A percentile compares a stretch with the other conserved stretches of the same genome.
Conservation (phyloP, 495 filamentous ascomycete species). For the Hypoxylon cercidicola region DNA sequence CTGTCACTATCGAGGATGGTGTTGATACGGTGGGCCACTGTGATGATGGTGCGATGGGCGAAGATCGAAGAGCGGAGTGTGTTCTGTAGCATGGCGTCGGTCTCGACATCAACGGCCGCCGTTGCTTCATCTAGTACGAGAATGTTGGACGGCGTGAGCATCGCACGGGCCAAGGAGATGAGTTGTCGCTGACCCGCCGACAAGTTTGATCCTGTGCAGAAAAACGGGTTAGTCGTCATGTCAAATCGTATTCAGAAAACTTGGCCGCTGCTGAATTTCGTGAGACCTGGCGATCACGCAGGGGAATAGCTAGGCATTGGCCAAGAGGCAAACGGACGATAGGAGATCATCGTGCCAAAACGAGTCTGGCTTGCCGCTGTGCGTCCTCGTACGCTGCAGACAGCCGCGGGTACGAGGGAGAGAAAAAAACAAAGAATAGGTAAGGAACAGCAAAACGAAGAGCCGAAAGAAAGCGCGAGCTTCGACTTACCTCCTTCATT, state of each 20-base stretch:
- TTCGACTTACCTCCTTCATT: slow-evolving; percentile 86
- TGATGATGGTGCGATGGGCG: slow-evolving; percentile 93
- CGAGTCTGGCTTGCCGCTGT: slow-evolving; percentile 28
- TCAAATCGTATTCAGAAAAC: slow-evolving; percentile 29
- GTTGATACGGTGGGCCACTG: slow-evolving; percentile 97
- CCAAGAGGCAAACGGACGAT: slow-evolving; percentile 12
- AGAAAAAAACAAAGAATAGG: background rate
- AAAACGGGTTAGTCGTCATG: slow-evolving; percentile 44
- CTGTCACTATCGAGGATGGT: slow-evolving; percentile 94
- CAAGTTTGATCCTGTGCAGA: slow-evolving; percentile 70
- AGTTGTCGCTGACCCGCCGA: slow-evolving; percentile 93
- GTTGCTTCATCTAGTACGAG: slow-evolving; percentile 98
- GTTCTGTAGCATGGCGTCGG: slow-evolving; percentile 82
- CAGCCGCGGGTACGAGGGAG: slow-evolving; percentile 32
- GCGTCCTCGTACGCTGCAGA: slow-evolving; percentile 34
- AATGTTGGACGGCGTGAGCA: slow-evolving; percentile 96
- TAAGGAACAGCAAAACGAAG: slow-evolving; percentile 22
- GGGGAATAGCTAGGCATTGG: slow-evolving; percentile 15
- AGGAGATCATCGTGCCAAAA: slow-evolving; percentile 32
- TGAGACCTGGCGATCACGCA: slow-evolving; percentile 21
- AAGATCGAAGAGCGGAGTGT: slow-evolving; percentile 74
- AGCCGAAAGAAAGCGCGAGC: slow-evolving; percentile 55
- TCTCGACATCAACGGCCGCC: slow-evolving; percentile 94
- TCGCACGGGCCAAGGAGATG: slow-evolving; percentile 88
- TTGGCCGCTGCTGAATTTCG: background rate